A percentile compares a stretch with the other conserved stretches of the same genome.
Evolutionary conservation across 176 grass and related monocot genomes (phyloP).

Genomic region (Aegilops tauschii): DNA sequence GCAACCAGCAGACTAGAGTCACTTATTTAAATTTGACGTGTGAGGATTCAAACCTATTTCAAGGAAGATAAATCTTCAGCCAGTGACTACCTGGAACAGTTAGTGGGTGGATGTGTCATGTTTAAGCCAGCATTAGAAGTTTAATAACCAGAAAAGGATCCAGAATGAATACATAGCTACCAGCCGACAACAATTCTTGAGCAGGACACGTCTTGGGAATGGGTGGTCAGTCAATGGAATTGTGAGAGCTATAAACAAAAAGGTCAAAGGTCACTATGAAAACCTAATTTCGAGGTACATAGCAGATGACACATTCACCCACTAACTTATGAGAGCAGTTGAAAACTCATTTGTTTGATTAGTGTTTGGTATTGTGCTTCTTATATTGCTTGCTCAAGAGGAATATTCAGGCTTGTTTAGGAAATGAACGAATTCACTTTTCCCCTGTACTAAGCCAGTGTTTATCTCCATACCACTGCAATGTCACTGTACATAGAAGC

Average conservation of each 20-base stretch:
- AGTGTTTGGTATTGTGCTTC: neutral
- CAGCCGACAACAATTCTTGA: neutral
- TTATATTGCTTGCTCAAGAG: slow-evolving; percentile 8
- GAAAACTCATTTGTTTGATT: neutral
- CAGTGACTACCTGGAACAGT: neutral
- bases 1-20: neutral
- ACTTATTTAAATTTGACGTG: neutral
- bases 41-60: neutral
- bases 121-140: neutral
- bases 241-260: neutral
- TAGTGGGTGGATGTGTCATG: neutral
- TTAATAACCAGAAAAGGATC: neutral
- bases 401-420: slow-evolving; percentile 1
- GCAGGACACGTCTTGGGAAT: neutral
- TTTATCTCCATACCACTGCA: neutral
- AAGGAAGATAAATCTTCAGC: neutral
- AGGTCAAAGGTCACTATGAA: neutral
- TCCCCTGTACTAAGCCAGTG: neutral
- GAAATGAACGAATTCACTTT: neutral
- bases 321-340: neutral
- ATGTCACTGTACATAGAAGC: neutral
- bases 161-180: neutral
- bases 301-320: neutral
- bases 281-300: neutral
- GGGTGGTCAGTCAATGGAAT: neutral